These are phyloP conservation scores for Camellia lanceoleosa DNA, from an alignment of 148 eudicot species.

Conservation along the genomic window DNA sequence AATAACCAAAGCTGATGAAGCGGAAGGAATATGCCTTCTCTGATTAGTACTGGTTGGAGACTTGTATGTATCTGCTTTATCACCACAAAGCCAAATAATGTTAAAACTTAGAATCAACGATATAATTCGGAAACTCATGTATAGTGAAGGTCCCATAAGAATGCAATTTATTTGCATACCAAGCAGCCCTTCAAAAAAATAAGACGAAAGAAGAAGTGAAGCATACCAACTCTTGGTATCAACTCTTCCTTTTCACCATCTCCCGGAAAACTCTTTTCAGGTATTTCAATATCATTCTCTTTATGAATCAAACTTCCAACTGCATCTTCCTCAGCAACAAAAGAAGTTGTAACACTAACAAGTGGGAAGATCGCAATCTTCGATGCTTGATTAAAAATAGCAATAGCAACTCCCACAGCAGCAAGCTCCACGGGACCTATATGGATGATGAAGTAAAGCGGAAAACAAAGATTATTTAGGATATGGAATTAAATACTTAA, in stretches of 20 bases:
- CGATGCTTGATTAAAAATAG: slow-evolving; percentile 47
- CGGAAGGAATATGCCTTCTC: slow-evolving; percentile 36
- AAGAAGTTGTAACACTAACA: slow-evolving; percentile 45
- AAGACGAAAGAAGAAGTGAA: slow-evolving; percentile 26
- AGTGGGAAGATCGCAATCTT: slow-evolving; percentile 42
- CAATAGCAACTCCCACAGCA: slow-evolving; percentile 44
- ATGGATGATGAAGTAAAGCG: not conserved
- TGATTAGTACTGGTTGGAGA: not conserved
- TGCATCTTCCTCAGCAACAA: slow-evolving; percentile 47
- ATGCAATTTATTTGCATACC: not conserved
- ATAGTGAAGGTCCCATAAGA: not conserved
- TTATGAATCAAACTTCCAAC: not conserved
- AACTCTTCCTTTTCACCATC: slow-evolving; percentile 10
- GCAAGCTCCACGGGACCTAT: slow-evolving; percentile 48
- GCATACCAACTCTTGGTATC: slow-evolving; percentile 6
- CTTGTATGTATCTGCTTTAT: not conserved
- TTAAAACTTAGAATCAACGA: not conserved
- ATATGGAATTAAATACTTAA: not conserved
- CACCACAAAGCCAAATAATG: slow-evolving; percentile 8
- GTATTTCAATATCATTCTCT: not conserved
- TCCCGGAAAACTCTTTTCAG: slow-evolving; percentile 7
- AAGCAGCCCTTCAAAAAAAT: not conserved
- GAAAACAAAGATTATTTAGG: not conserved
- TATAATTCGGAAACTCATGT: no score
- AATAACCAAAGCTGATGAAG: slow-evolving; percentile 35